These are phyloP conservation scores for Sporopachydermia cereana DNA, from an alignment of 1,139 yeast species.

Conservation along the genomic window DNA sequence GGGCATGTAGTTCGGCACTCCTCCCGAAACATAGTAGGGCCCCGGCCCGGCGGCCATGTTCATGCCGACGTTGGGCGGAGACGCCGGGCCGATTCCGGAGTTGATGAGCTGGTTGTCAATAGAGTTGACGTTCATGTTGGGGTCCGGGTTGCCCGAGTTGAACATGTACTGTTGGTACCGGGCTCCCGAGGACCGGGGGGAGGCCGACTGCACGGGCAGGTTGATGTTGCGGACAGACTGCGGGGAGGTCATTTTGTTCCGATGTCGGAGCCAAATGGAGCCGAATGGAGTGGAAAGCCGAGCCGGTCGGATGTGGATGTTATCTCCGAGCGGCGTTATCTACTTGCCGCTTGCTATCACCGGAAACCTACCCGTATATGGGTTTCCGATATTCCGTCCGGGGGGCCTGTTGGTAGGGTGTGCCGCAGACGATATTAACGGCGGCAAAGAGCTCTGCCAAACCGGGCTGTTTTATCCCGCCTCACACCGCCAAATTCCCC, in stretches of 20 bases:
- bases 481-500: no score
- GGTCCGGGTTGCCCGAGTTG: background rate
- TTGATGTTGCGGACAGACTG: background rate
- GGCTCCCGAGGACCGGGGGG: background rate
- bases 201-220: background rate
- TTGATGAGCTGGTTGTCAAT: slow-evolving; percentile 1
- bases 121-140: background rate
- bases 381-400: no score
- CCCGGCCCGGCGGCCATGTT: background rate
- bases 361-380: no score
- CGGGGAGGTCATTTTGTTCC: background rate
- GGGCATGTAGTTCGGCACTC: background rate
- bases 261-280: no score
- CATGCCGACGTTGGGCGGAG: background rate
- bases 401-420: no score
- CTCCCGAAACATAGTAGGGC: background rate
- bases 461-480: no score
- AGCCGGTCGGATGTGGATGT: no score
- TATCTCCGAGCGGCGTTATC: no score
- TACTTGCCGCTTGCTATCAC: no score
- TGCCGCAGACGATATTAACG: no score
- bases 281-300: no score
- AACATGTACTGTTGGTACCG: slow-evolving; percentile 1
- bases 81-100: background rate
- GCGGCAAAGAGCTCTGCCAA: no score